phyloP scores from a whole-genome alignment of 1,139 yeast species.

The Meyerozyma elateridarum region DNA sequence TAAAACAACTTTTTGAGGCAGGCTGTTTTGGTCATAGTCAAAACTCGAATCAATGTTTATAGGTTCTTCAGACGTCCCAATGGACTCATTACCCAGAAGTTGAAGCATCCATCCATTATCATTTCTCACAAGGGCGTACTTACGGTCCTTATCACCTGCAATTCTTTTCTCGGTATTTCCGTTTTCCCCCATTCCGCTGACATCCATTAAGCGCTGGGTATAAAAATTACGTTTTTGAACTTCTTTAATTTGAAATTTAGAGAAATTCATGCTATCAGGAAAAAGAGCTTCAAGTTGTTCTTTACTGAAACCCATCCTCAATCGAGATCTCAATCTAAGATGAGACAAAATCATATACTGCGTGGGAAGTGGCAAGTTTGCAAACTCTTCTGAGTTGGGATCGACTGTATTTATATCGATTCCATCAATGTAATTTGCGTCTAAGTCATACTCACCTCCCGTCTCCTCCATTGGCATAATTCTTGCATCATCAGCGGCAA shows the following conservation, averaged over 20 bases:
- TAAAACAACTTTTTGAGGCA: neutral
- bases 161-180: conserved; percentile 52
- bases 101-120: conserved; percentile 88
- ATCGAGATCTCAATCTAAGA: conserved; percentile 74
- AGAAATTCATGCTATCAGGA: conserved; percentile 84
- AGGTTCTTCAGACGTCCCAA: conserved; percentile 38
- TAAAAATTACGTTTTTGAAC: conserved; percentile 87
- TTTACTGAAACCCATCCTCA: conserved; percentile 91
- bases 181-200: conserved; percentile 75
- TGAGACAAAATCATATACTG: conserved; percentile 87
- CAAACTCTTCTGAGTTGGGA: conserved; percentile 64
- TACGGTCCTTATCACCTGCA: conserved; percentile 80
- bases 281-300: conserved; percentile 79
- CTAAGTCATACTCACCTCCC: conserved; percentile 48
- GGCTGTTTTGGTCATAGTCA: too few species aligned
- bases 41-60: conserved; percentile 38
- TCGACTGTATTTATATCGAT: conserved; percentile 66
- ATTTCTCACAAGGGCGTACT: conserved; percentile 70
- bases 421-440: conserved; percentile 65
- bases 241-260: conserved; percentile 87
- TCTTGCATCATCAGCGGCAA: conserved; percentile 55
- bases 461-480: conserved; percentile 72
- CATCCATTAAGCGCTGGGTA: conserved; percentile 82
- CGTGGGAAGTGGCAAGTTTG: conserved; percentile 66
- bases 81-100: conserved; percentile 38